phyloP scores from a whole-genome alignment of 495 filamentous ascomycete species.

The Baudoinia panamericana region DNA sequence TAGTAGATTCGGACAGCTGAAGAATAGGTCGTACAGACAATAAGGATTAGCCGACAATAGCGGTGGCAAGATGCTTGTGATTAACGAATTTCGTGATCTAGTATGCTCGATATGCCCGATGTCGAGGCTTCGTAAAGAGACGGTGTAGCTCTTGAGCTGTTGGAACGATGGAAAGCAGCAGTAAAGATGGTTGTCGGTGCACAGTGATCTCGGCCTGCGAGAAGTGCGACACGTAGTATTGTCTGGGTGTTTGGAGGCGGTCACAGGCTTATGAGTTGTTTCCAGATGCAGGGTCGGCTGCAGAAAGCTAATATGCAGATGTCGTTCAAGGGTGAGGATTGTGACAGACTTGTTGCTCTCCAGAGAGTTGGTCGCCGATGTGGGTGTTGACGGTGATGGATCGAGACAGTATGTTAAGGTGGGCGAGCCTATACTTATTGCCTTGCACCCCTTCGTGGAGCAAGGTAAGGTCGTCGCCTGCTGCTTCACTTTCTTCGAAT shows the following conservation, averaged over 20 bases:
- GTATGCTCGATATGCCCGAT: slow-evolving; percentile 3
- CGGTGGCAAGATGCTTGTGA: slow-evolving; percentile 13
- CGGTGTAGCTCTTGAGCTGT: slow-evolving; percentile 12
- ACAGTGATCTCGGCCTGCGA: neutral
- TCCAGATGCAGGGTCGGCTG: neutral
- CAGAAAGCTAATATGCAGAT: neutral
- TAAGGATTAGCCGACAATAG: slow-evolving; percentile 17
- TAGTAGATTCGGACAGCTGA: neutral
- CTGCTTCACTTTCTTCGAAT: neutral
- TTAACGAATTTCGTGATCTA: slow-evolving; percentile 9
- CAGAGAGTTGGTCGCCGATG: no score
- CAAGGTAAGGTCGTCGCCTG: neutral
- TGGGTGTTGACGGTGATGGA: neutral
- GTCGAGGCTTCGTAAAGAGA: slow-evolving; percentile 11
- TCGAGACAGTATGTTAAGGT: neutral
- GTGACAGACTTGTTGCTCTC: slow-evolving; percentile 2
- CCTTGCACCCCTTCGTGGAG: slow-evolving; percentile 1
- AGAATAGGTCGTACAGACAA: slow-evolving; percentile 14
- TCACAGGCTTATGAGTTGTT: slow-evolving; percentile 5
- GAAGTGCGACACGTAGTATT: slow-evolving; percentile 13
- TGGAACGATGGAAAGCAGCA: no score
- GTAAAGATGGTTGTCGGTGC: no score
- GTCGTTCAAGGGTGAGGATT: neutral
- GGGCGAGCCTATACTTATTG: neutral
- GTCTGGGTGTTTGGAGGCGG: neutral